Base-by-base conservation (phyloP, 2,329 filamentous ascomycete genomes). In the Paecilomyces sp. region DNA sequence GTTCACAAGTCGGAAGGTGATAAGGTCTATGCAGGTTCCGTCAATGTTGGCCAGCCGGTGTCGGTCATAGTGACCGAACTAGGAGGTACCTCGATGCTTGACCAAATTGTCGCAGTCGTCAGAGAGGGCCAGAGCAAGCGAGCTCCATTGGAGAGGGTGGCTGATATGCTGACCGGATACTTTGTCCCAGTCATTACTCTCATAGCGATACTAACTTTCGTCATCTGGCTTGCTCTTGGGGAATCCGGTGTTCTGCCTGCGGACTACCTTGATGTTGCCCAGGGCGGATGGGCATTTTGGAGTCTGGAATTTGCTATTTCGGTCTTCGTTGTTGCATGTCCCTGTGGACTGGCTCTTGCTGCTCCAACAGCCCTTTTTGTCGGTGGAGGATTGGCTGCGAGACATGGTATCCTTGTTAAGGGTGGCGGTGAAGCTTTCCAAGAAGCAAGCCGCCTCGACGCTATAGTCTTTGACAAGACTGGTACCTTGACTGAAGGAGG, bases 401-500 rank as follows among this genome's bases (percentile, higher is more conserved):
- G 88, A 70, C 77, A 90, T 67, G 91, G 91, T 1, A 91, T 95
- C 58, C 80, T 95, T 1, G 90, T 89, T 65, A 91, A 92, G 73
- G 90, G 91, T 24, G 91, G 91, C 24, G 91, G 91, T 34, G 89
- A 92, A 70, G 91, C 90, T 0, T 93, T 94, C 70, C 89, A 93
- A 71, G 91, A 91, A 75, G 90, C 90, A 3, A 92, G 89, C 70
- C 84, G 83, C 11, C 81, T 92, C 53, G 86, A 91, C 71, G 88
- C 87, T 57, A 86, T 94, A 47, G 88, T 94, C 0, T 94, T 95
- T 70, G 91, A 95, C 80, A 94, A 95, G 80, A 95, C 91, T 0
- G 91, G 91, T 1, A 95, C 91, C 0, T 77, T 95, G 60, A 94
- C 91, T 0, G 79, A 88, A 66, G 83, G 83, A 18, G 83, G 81